A percentile compares a stretch with the other conserved stretches of the same genome.
phyloP scores from a whole-genome alignment of 495 filamentous ascomycete genomes.

The Penicillium coprophilum region DNA sequence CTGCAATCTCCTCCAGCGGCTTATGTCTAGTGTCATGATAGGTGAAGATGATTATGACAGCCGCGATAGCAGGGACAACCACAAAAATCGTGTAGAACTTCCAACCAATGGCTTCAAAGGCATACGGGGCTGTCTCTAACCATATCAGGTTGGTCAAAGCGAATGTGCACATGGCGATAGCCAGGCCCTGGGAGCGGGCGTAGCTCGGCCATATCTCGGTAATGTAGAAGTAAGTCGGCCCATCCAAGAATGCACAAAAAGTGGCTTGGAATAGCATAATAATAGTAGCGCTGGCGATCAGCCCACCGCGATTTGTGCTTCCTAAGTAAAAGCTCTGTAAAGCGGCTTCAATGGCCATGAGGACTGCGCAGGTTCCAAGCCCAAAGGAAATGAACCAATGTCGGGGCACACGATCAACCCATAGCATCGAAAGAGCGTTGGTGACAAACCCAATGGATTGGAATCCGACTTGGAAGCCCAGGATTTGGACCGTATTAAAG shows the following conservation, averaged over 20 bases:
- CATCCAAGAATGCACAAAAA: neutral
- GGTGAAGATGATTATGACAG: neutral
- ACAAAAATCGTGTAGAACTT: slow-evolving; percentile 2
- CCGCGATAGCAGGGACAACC: neutral
- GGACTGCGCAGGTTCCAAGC: neutral
- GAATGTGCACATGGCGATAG: slow-evolving; percentile 4
- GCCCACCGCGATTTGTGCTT: neutral
- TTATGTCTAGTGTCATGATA: slow-evolving; percentile 7
- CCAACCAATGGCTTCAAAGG: slow-evolving; percentile 4
- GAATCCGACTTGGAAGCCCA: slow-evolving; percentile 6
- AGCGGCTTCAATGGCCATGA: slow-evolving; percentile 6
- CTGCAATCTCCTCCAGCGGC: slow-evolving; percentile 12
- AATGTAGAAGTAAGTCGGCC: slow-evolving; percentile 5
- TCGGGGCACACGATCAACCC: slow-evolving; percentile 2
- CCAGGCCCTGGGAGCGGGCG: neutral
- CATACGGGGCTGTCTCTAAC: neutral
- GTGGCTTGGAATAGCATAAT: slow-evolving; percentile 2
- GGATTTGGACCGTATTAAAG: slow-evolving; percentile 6
- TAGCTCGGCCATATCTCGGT: slow-evolving; percentile 9
- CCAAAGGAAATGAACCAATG: slow-evolving; percentile 6
- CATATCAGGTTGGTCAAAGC: slow-evolving; percentile 5
- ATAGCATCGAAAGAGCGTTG: slow-evolving; percentile 1
- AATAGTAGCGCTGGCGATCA: slow-evolving; percentile 1
- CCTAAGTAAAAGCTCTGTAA: slow-evolving; percentile 5
- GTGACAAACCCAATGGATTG: slow-evolving; percentile 3